These are phyloP conservation scores for Parastagonospora avenae DNA, from an alignment of 2,329 filamentous ascomycete species.

Conservation along the genomic window DNA sequence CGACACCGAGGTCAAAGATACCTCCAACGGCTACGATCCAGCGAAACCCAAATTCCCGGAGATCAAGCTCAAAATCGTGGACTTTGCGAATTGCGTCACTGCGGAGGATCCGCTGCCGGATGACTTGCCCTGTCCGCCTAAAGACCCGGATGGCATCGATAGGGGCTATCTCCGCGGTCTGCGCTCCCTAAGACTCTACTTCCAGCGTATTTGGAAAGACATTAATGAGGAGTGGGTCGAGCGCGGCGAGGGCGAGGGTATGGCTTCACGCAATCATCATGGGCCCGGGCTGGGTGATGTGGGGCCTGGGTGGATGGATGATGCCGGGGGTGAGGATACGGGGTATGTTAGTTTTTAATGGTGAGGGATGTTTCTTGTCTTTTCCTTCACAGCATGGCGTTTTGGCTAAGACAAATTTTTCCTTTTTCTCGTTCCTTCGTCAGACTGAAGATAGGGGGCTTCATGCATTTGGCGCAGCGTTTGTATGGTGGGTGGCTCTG, in stretches of 20 bases:
- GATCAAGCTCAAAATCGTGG: slow-evolving; percentile 95
- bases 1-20: slow-evolving; percentile 48
- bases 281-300: slow-evolving; percentile 41
- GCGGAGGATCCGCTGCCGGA: slow-evolving; percentile 71
- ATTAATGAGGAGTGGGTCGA: slow-evolving; percentile 58
- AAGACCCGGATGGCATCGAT: slow-evolving; percentile 80
- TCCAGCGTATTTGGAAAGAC: slow-evolving; percentile 84
- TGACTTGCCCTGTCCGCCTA: slow-evolving; percentile 74
- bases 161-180: slow-evolving; percentile 87
- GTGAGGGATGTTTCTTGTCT: no score
- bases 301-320: slow-evolving; percentile 43
- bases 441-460: no score
- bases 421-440: no score
- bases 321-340: slow-evolving; percentile 38
- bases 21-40: slow-evolving; percentile 5
- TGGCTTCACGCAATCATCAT: slow-evolving; percentile 37
- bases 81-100: slow-evolving; percentile 97
- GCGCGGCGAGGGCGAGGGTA: slow-evolving; percentile 49
- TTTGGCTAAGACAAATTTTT: no score
- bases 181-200: slow-evolving; percentile 78
- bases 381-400: no score
- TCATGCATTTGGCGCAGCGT: no score
- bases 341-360: slow-evolving; percentile 46
- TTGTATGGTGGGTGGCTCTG: no score
- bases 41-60: slow-evolving; percentile 43